phyloP scores from a whole-genome alignment of 2,329 filamentous ascomycete species.

The Paraphoma chrysanthemicola region DNA sequence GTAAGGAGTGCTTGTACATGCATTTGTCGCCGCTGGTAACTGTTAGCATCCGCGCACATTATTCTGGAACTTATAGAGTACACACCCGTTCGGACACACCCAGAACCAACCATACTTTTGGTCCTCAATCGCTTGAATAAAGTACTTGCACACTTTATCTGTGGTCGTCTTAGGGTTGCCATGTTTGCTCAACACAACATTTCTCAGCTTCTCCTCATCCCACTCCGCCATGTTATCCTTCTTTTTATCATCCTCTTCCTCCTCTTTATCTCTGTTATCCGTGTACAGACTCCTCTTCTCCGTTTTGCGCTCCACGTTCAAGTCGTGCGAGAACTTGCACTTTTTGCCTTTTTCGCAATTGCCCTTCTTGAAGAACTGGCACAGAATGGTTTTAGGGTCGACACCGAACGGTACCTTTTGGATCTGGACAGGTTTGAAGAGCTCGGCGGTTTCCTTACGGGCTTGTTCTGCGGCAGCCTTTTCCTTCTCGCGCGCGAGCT shows the following conservation, averaged over 20 bases:
- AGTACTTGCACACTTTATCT: conserved; percentile 99
- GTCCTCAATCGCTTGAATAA: conserved; percentile 96
- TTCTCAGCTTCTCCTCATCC: conserved; percentile 94
- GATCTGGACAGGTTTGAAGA: conserved; percentile 92
- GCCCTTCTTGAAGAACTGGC: conserved; percentile 96
- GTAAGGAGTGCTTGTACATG: conserved; percentile 97
- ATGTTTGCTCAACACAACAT: conserved; percentile 93
- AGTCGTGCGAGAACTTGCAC: conserved; percentile 97
- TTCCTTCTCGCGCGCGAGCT: conserved; percentile 75
- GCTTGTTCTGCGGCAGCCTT: conserved; percentile 90
- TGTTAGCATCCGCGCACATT: not conserved
- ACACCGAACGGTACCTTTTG: conserved; percentile 98
- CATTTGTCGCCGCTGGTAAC: conserved; percentile 76
- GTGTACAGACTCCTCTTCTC: conserved; percentile 92
- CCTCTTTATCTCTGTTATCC: conserved; percentile 76
- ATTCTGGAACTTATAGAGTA: not conserved
- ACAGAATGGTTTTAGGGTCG: conserved; percentile 96
- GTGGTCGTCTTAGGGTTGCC: conserved; percentile 95
- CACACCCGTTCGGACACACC: conserved; percentile 84
- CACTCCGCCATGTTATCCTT: conserved; percentile 93
- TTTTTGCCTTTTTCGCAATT: conserved; percentile 92
- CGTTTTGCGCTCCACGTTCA: conserved; percentile 86
- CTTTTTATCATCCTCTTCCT: conserved; percentile 79
- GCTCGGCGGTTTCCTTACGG: conserved; percentile 76
- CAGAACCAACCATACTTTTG: conserved; percentile 99